Conservation (phyloP, 768 basidiomycete genomes). For the Dacryopinax primogenitus region DNA sequence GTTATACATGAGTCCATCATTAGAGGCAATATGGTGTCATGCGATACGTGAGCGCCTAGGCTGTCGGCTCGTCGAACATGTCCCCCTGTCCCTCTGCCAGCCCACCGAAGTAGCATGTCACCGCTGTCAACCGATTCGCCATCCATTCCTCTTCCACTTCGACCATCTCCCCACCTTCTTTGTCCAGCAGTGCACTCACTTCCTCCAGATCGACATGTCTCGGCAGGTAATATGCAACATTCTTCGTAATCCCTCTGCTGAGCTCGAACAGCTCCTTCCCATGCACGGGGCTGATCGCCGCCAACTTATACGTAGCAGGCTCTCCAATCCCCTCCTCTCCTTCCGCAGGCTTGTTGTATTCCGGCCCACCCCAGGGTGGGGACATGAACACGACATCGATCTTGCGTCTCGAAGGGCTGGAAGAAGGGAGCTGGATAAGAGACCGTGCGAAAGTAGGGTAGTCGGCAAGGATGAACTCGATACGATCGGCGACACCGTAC, state of each 20-base stretch:
- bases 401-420: conserved; percentile 29
- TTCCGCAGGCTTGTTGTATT: conserved; percentile 34
- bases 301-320: conserved; percentile 53
- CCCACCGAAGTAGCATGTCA: conserved; percentile 90
- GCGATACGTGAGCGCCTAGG: not conserved
- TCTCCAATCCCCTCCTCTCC: conserved; percentile 18
- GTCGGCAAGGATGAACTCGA: conserved; percentile 84
- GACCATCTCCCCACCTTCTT: conserved; percentile 42
- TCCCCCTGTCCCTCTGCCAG: conserved; percentile 55
- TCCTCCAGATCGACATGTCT: conserved; percentile 66
- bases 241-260: conserved; percentile 54
- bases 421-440: conserved; percentile 28
- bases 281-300: conserved; percentile 62
- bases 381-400: conserved; percentile 88
- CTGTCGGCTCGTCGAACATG: conserved; percentile 31
- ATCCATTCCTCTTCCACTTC: conserved; percentile 98
- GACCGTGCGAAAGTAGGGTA: conserved; percentile 66
- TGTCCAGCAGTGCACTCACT: conserved; percentile 40
- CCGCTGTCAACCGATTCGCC: conserved; percentile 80
- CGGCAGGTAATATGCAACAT: conserved; percentile 84
- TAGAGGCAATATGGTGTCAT: not conserved
- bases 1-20: not conserved
- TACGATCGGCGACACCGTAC: conserved; percentile 88
- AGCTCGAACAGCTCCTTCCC: conserved; percentile 73
- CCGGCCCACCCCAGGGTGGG: conserved; percentile 90